Base-by-base conservation (phyloP, 2,329 filamentous ascomycete species). In the Hypoxylon sp. region DNA sequence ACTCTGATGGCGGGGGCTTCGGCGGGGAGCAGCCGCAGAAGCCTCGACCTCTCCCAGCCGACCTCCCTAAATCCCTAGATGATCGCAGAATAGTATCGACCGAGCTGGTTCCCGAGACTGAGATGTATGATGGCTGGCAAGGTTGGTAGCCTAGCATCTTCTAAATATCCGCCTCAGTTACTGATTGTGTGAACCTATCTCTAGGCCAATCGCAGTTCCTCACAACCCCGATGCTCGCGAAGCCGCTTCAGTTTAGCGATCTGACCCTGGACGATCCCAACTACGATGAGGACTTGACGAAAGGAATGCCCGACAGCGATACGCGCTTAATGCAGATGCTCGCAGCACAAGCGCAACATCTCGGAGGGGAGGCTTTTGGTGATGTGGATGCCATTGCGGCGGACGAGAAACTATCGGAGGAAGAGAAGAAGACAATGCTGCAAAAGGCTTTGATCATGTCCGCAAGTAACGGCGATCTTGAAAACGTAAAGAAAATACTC, bases 61-160 rank as follows among this genome's bases (percentile, higher is more conserved):
- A 99, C 81, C 88, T 99, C 37, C 96, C 96, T 10, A 96, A 88
- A 73, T 97, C 94, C 11, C 88, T 99, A 61, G 92, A 99, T 80
- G 96, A 99, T 83, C 89, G 96, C 67, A 88, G 91, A 74, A 86
- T 86, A 75, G 87, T 92, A 35, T 87, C 90, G 3, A 85, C 84
- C 51, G 89, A 91, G 69, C 87, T 90, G 70, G 87, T 92, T 62
- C 86, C 86, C 42, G 96, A 98, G 84, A 97, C 94, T 44, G 96
- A 98, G 84, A 93, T 98, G 83, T 99, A 98, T 80, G 96, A 99
- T 87, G 96, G 93, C 74, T 99, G 96, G 96, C 94, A 98, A 90
- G 95, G 95, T 86, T 73, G 69, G 83, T 82, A 65, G 65, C 59
- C 59, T 63, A 61, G 63, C 53, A 67, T 66, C 59, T 65, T 67